Evolutionary conservation across 805 yeast species (phyloP).

Genomic region (Clavispora phyllophila): DNA sequence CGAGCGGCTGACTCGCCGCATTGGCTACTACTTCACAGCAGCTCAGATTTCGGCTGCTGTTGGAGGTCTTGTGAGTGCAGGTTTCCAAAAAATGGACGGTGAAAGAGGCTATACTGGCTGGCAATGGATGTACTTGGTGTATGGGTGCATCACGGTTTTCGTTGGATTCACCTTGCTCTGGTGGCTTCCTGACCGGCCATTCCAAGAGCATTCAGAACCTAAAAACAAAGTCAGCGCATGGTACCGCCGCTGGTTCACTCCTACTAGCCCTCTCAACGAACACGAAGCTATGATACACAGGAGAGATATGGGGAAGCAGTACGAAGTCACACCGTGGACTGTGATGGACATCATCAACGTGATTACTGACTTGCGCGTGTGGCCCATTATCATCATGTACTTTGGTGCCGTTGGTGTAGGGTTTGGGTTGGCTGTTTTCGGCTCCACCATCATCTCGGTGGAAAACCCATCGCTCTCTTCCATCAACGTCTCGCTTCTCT

Average conservation of each 20-base stretch:
- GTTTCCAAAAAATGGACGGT: conserved; percentile 80
- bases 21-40: conserved; percentile 87
- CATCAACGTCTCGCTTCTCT: conserved; percentile 66
- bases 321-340: conserved; percentile 48
- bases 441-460: conserved; percentile 65
- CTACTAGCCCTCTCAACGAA: conserved; percentile 46
- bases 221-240: conserved; percentile 13
- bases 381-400: conserved; percentile 84
- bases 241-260: conserved; percentile 24
- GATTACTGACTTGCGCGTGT: conserved; percentile 58
- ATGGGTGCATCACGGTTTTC: conserved; percentile 63
- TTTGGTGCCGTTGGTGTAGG: conserved; percentile 95
- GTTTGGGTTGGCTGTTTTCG: conserved; percentile 78
- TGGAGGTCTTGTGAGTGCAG: conserved; percentile 83
- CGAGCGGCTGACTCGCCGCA: conserved; percentile 67
- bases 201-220: conserved; percentile 9
- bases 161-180: conserved; percentile 63
- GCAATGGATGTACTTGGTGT: conserved; percentile 80
- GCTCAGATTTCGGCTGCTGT: conserved; percentile 90
- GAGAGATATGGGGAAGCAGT: conserved; percentile 53
- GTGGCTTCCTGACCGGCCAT: conserved; percentile 86
- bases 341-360: conserved; percentile 52
- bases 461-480: conserved; percentile 60
- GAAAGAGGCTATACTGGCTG: conserved; percentile 68
- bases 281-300: conserved; percentile 54